phyloP scores from a whole-genome alignment of 192 early-diverging fungal genomes.

The Coemansia sp. region DNA sequence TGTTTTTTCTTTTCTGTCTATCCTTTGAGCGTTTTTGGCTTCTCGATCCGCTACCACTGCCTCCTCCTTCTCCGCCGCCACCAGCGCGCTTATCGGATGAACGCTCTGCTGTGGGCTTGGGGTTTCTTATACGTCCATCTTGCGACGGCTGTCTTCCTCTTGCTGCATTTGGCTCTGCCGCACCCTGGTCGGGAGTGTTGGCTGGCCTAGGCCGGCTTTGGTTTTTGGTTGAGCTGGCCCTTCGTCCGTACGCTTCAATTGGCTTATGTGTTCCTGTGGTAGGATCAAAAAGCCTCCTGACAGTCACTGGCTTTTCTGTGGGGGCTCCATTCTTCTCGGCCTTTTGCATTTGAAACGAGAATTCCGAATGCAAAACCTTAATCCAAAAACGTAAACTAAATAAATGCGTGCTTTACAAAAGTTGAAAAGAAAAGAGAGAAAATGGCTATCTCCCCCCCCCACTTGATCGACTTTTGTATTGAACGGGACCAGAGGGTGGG shows the following conservation, averaged over 20 bases:
- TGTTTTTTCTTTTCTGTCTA: not conserved
- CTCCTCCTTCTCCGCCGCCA: not conserved
- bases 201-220: not conserved
- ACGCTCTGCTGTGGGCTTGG: not conserved
- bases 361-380: not conserved
- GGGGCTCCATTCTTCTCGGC: conserved; percentile 1
- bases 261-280: conserved; percentile 2
- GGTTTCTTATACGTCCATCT: not conserved
- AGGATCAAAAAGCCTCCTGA: conserved; percentile 10
- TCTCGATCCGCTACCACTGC: not conserved
- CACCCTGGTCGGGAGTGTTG: not conserved
- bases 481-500: too few species aligned
- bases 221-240: not conserved
- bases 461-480: too few species aligned
- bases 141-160: not conserved
- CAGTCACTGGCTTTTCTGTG: conserved; percentile 1
- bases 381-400: not conserved
- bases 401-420: not conserved
- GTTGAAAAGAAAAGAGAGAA: not conserved
- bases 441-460: too few species aligned
- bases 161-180: not conserved
- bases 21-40: not conserved
- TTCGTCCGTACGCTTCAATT: not conserved
- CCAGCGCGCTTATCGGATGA: not conserved
- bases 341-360: conserved; percentile 10